Conservation (phyloP, 305 asterid species). For the Fraxinus greggii region DNA sequence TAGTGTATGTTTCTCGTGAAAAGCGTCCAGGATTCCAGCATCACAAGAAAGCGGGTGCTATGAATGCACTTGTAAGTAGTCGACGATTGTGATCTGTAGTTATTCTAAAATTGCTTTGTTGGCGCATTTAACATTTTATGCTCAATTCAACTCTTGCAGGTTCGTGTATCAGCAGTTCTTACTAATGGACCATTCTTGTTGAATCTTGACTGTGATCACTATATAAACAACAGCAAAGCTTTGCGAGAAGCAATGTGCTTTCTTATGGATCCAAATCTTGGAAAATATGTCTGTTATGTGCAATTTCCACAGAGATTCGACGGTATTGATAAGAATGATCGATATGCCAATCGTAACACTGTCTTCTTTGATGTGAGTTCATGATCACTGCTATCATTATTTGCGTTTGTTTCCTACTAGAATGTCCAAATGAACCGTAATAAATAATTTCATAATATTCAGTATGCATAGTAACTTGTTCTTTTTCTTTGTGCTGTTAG, state of each 20-base stretch:
- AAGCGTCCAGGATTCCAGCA: conserved; percentile 98
- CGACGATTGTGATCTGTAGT: conserved; percentile 5
- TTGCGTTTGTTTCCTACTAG: conserved; percentile 21
- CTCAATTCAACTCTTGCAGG: conserved; percentile 44
- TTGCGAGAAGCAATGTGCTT: conserved; percentile 96
- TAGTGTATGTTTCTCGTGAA: conserved; percentile 99
- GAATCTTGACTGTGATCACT: conserved; percentile 98
- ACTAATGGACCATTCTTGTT: conserved; percentile 95
- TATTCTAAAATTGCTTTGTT: conserved; percentile 14
- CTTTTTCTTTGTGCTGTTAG: conserved; percentile 35
- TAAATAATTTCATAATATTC: conserved; percentile 4
- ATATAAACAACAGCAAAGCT: conserved; percentile 96
- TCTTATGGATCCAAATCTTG: conserved; percentile 94
- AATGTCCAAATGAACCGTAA: not conserved
- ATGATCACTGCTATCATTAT: conserved; percentile 1
- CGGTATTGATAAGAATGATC: conserved; percentile 87
- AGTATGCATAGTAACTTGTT: conserved; percentile 17
- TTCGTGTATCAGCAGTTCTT: conserved; percentile 96
- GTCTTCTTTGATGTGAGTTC: conserved; percentile 92
- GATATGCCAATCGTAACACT: conserved; percentile 94
- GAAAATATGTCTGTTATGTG: conserved; percentile 92
- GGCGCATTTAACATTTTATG: conserved; percentile 18
- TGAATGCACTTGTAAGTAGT: conserved; percentile 93
- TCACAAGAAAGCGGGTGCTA: conserved; percentile 99
- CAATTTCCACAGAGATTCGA: conserved; percentile 97